Base-by-base conservation (phyloP, 1,284 basidiomycete species). In the Ceratobasidium sp. region DNA sequence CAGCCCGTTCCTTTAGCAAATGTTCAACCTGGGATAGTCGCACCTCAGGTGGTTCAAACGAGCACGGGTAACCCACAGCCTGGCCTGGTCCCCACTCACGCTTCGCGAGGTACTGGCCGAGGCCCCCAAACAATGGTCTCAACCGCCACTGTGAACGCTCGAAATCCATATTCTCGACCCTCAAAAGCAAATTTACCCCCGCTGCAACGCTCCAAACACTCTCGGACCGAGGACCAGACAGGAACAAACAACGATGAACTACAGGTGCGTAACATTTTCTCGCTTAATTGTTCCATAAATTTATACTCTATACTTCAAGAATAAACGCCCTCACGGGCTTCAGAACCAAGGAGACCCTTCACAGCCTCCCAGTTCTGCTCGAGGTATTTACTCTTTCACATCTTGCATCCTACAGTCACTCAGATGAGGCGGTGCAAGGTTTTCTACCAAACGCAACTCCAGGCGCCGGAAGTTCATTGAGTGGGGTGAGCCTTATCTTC, bases 121-220 rank as follows among this genome's bases (percentile, higher is more conserved):
- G n/a, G 10, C 28, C 12, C 15, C 28, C 56, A 12, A 33, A 10
- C 56, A 33, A 33, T 33, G 33, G 33, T 33, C 33, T 33, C 33
- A 33, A 33, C 33, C 33, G 33, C 33, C 33, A 33, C 33, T 33
- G 33, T 33, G 33, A 33, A 33, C n/a, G 56, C 56, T 58, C 56
- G 15, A 58, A n/a, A n/a, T 58, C 56, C 56, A 10, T 58, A 58
- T n/a, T 58, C 56, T 58, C 56, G 56, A 58, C 56, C 56, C 15
- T n/a, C n/a, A 18, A 18, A 58, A 58, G 56, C 56, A 23, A 33
- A 12, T 10, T 18, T 33, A 23, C 56, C 56, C 13, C n/a, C 56
- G n/a, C 56, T 9, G 13, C 56, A n/a, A 33, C 33, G 33, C 56
- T n/a, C 46, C 10, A 49, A 49, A 49, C 10, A 49, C 10, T 2